Evolutionary conservation across 169 alveolate genomes (phyloP).

Genomic region (Neospora caninum): DNA sequence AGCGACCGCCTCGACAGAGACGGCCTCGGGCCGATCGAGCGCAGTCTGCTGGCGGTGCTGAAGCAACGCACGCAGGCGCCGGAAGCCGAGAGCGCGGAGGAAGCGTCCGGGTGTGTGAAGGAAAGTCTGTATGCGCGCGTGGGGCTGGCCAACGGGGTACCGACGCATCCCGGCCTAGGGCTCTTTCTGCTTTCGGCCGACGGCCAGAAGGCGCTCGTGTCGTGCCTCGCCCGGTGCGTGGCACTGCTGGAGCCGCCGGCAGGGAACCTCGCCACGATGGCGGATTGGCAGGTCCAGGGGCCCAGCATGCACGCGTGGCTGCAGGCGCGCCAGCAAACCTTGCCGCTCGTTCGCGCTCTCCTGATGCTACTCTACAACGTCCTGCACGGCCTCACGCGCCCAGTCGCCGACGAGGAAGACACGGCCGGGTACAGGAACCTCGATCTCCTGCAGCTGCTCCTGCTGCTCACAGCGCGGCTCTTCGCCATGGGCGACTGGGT

Average conservation of each 20-base stretch:
- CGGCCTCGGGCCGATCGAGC: not conserved
- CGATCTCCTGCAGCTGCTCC: conserved; percentile 39
- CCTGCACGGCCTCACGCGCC: conserved; percentile 32
- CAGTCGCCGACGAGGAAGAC: conserved; percentile 22
- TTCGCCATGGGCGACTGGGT: conserved; percentile 26
- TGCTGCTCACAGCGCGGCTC: not conserved
- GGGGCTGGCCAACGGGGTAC: not conserved
- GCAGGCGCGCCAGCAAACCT: not conserved
- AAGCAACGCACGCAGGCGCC: not conserved
- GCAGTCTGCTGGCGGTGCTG: not conserved
- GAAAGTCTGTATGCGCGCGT: not conserved
- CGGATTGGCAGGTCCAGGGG: not conserved
- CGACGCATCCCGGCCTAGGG: conserved; percentile 18
- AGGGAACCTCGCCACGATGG: conserved; percentile 26
- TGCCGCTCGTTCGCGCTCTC: conserved; percentile 10
- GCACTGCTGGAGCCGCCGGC: conserved; percentile 5
- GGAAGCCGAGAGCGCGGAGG: not conserved
- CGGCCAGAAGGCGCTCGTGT: conserved; percentile 25
- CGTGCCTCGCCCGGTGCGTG: not conserved
- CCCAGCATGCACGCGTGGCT: not conserved
- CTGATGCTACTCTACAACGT: conserved; percentile 21
- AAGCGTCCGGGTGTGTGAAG: not conserved
- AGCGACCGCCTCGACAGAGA: not conserved
- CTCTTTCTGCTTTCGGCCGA: not conserved
- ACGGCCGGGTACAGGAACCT: conserved; percentile 4